Conservation (phyloP, 345 rosid species). For the Dovyalis caffra region DNA sequence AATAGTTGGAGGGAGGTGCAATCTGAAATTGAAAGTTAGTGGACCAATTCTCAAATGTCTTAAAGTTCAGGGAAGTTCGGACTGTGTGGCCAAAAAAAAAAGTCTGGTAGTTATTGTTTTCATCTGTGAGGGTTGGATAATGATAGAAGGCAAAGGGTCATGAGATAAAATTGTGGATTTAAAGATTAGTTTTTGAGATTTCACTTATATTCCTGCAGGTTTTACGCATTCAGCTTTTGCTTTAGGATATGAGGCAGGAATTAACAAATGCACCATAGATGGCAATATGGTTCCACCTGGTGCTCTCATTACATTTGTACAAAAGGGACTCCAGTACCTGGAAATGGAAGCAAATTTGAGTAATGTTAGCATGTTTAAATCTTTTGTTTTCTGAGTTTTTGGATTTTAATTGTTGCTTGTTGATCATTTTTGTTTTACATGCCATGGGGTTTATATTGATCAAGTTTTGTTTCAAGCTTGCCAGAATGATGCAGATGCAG, state of each 20-base stretch:
- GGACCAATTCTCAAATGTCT: too few relatives aligned
- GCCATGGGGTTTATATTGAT: constrained; percentile 29
- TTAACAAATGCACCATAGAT: constrained; percentile 78
- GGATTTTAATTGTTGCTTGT: not conserved
- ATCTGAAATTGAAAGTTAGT: too few relatives aligned
- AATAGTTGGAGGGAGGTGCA: too few relatives aligned
- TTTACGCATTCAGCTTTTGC: constrained; percentile 85
- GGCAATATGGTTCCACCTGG: constrained; percentile 96
- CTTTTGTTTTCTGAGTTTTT: constrained; percentile 13
- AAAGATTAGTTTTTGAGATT: not conserved
- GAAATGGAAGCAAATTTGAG: constrained; percentile 97
- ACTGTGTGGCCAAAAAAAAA: too few relatives aligned
- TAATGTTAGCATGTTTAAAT: constrained; percentile 53
- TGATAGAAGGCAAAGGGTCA: not conserved
- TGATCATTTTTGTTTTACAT: constrained; percentile 1
- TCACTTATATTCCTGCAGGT: constrained; percentile 42
- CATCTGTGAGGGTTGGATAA: not conserved
- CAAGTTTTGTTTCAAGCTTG: constrained; percentile 35
- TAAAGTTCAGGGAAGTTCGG: too few relatives aligned
- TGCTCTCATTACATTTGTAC: constrained; percentile 86
- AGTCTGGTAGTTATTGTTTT: not conserved
- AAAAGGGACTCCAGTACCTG: constrained; percentile 91
- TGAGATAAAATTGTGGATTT: not conserved
- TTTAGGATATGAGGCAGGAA: constrained; percentile 92
- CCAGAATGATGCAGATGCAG: constrained; percentile 77